Evolutionary conservation across 2,329 filamentous ascomycete genomes (phyloP).

Genomic region (Fusarium marasasianum): DNA sequence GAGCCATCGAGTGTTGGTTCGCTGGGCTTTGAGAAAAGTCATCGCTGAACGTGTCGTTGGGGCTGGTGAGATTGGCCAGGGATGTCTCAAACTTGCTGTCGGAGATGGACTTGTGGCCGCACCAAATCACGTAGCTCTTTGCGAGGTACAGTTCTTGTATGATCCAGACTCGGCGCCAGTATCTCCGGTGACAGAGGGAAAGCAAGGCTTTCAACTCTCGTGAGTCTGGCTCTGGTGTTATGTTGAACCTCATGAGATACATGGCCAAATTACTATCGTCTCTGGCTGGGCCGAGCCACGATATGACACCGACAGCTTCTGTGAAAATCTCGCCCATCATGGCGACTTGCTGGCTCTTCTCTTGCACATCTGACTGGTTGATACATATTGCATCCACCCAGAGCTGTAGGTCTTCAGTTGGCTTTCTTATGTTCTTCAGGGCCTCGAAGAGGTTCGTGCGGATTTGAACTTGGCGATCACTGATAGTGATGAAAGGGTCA

Average conservation of each 20-base stretch:
- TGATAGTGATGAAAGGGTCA: background rate
- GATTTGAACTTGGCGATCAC: rapidly evolving
- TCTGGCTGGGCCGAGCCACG: background rate
- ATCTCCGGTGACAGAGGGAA: background rate
- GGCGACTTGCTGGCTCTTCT: background rate
- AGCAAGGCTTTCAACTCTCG: no score
- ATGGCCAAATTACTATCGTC: background rate
- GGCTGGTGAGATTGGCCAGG: no score
- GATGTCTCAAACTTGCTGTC: background rate
- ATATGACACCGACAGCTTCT: background rate
- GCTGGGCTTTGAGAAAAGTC: no score
- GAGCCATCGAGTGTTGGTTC: no score
- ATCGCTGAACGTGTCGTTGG: no score
- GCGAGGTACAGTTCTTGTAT: background rate
- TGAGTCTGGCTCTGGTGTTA: no score
- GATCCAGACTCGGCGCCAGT: background rate
- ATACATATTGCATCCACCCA: background rate
- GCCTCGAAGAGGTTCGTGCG: background rate
- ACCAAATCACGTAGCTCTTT: background rate
- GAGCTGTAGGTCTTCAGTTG: rapidly evolving
- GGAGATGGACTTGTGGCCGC: background rate
- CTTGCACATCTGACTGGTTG: background rate
- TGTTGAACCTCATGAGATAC: no score
- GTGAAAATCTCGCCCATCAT: background rate
- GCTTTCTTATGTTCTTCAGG: background rate